Conservation (phyloP, 2,329 filamentous ascomycete genomes). For the Ophiocordyceps australis region DNA sequence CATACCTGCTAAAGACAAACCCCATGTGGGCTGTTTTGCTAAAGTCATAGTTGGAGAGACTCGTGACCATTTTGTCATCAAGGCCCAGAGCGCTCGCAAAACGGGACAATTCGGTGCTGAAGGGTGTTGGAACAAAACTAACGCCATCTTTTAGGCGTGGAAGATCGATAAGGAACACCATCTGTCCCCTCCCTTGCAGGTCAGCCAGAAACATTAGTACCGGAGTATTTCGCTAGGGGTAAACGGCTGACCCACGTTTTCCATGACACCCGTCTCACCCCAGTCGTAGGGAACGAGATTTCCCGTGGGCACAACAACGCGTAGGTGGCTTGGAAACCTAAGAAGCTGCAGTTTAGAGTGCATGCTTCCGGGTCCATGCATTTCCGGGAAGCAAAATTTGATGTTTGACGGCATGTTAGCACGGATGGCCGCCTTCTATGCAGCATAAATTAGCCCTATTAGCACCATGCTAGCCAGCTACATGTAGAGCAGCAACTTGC, state of each 20-base stretch:
- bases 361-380: constrained; percentile 62
- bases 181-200: constrained; percentile 24
- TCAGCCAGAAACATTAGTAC: constrained; percentile 3
- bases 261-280: constrained; percentile 71
- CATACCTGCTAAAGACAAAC: constrained; percentile 76
- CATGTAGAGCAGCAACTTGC: not conserved
- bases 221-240: constrained; percentile 1
- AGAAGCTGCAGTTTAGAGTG: constrained; percentile 88
- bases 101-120: constrained; percentile 50
- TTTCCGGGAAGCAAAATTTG: constrained; percentile 64
- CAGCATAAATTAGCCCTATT: too few relatives aligned
- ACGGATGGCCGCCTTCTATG: constrained; percentile 25
- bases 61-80: constrained; percentile 43
- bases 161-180: constrained; percentile 82
- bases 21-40: constrained; percentile 49
- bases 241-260: constrained; percentile 42
- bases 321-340: constrained; percentile 55
- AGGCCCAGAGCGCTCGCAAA: constrained; percentile 54
- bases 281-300: constrained; percentile 80
- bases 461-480: too few relatives aligned
- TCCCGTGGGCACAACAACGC: constrained; percentile 72
- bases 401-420: constrained; percentile 33
- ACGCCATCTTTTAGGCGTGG: constrained; percentile 34
- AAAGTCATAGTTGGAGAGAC: constrained; percentile 69
- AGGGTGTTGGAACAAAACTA: constrained; percentile 21